These are phyloP conservation scores for Conringia planisiliqua DNA, from an alignment of 345 rosid genomes.

Conservation along the genomic window DNA sequence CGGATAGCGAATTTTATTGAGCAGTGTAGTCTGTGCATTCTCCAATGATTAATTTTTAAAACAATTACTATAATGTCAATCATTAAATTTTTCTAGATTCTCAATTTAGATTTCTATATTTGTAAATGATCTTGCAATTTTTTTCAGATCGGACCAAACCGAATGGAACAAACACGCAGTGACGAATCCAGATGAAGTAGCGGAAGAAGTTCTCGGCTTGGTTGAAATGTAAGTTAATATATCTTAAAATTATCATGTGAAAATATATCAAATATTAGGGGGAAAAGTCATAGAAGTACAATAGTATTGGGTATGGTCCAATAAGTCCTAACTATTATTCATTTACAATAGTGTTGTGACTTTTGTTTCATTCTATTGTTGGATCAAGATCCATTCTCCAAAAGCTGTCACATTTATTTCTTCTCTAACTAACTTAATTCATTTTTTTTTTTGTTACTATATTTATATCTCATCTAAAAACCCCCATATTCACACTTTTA, in stretches of 20 bases:
- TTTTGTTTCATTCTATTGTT: constrained; percentile 20
- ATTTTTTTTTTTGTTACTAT: constrained; percentile 6
- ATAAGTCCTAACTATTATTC: constrained; percentile 3
- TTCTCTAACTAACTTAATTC: constrained; percentile 17
- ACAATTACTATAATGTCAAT: background rate
- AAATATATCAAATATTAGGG: background rate
- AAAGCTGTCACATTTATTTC: constrained; percentile 35
- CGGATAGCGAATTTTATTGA: constrained; percentile 34
- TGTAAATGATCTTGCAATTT: background rate
- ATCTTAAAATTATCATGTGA: background rate
- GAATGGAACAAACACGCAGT: constrained; percentile 66
- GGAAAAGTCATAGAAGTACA: background rate
- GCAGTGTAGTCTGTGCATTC: constrained; percentile 28
- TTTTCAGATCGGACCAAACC: constrained; percentile 33
- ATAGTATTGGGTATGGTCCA: constrained; percentile 24
- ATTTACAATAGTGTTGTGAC: constrained; percentile 5
- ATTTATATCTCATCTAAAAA: background rate
- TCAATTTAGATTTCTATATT: background rate
- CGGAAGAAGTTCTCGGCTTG: constrained; percentile 53
- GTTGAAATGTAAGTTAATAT: constrained; percentile 53
- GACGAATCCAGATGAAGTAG: constrained; percentile 69
- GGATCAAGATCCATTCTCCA: constrained; percentile 26
- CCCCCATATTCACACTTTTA: constrained; percentile 17
- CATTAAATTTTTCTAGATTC: constrained; percentile 17
- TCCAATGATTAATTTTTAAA: background rate